These are phyloP conservation scores for Sordariomycetes sp. DNA, from an alignment of 2,329 filamentous ascomycete species.

Conservation along the genomic window DNA sequence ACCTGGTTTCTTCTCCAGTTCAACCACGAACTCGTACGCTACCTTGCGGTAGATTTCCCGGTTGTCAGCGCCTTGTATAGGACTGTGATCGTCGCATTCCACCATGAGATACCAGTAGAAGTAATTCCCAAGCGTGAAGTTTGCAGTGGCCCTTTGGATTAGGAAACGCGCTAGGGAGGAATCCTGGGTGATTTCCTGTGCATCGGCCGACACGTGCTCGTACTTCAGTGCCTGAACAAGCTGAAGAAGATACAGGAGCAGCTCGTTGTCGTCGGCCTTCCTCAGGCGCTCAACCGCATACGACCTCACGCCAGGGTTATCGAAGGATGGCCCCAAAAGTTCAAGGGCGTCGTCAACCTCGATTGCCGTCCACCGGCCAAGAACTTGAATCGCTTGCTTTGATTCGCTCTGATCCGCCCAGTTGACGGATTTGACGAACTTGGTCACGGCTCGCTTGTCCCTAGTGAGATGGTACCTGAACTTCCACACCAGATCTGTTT, in stretches of 20 bases:
- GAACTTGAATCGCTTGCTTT: conserved; percentile 79
- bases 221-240: conserved; percentile 95
- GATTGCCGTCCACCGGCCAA: conserved; percentile 92
- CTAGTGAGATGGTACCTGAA: conserved; percentile 90
- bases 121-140: conserved; percentile 87
- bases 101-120: conserved; percentile 99
- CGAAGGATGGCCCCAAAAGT: conserved; percentile 83
- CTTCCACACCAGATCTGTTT: conserved; percentile 95
- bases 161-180: conserved; percentile 86
- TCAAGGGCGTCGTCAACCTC: conserved; percentile 96
- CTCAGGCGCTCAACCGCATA: conserved; percentile 89
- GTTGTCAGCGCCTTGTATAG: conserved; percentile 64
- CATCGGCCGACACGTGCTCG: conserved; percentile 62
- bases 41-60: conserved; percentile 86
- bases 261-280: conserved; percentile 86
- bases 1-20: conserved; percentile 62
- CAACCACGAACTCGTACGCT: conserved; percentile 91
- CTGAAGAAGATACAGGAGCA: conserved; percentile 85
- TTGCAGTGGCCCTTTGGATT: conserved; percentile 77
- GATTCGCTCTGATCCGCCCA: conserved; percentile 83
- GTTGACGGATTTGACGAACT: conserved; percentile 95
- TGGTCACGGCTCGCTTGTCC: conserved; percentile 87
- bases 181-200: conserved; percentile 54
- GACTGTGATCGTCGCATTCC: conserved; percentile 79
- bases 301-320: conserved; percentile 77